phyloP scores from a whole-genome alignment of 495 filamentous ascomycete species.

The Polyplosphaeria fusca region DNA sequence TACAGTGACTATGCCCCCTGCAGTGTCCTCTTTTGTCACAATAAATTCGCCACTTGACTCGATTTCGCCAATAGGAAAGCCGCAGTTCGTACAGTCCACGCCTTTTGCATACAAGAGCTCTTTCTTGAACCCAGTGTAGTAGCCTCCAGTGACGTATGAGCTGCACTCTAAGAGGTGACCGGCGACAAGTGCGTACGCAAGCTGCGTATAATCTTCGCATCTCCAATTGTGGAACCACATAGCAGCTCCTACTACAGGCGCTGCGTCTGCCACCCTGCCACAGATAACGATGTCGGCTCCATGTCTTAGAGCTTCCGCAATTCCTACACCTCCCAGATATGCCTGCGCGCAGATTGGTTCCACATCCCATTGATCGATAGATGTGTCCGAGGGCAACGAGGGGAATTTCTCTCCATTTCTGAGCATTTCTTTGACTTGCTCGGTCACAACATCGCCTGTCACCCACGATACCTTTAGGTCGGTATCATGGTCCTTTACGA shows the following conservation, averaged over 20 bases:
- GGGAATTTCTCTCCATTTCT: conserved; percentile 20
- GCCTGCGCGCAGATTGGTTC: conserved; percentile 20
- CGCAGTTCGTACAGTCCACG: background rate
- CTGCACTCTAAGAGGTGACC: conserved; percentile 26
- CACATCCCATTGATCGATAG: conserved; percentile 16
- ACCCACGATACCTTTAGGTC: conserved; percentile 27
- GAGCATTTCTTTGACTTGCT: conserved; percentile 2
- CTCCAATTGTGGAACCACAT: conserved; percentile 30
- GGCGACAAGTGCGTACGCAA: conserved; percentile 16
- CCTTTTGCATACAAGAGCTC: background rate
- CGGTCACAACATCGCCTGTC: conserved; percentile 20
- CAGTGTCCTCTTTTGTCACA: conserved; percentile 6
- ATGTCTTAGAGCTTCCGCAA: background rate
- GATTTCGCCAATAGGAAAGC: conserved; percentile 14
- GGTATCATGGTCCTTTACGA: conserved; percentile 18
- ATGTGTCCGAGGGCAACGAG: conserved; percentile 4
- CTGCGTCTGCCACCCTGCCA: conserved; percentile 28
- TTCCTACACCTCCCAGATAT: conserved; percentile 20
- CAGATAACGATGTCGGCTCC: conserved; percentile 29
- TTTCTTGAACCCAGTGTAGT: conserved; percentile 20
- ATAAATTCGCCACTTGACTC: conserved; percentile 9
- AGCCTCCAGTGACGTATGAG: conserved; percentile 20
- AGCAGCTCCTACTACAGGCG: conserved; percentile 10
- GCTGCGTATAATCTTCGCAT: conserved; percentile 11
- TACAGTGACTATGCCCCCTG: conserved; percentile 6